Percentiles rank a stretch among this genome's conserved stretches.
These are phyloP conservation scores for Poronia punctata DNA, from an alignment of 495 filamentous ascomycete species.

Conservation along the genomic window DNA sequence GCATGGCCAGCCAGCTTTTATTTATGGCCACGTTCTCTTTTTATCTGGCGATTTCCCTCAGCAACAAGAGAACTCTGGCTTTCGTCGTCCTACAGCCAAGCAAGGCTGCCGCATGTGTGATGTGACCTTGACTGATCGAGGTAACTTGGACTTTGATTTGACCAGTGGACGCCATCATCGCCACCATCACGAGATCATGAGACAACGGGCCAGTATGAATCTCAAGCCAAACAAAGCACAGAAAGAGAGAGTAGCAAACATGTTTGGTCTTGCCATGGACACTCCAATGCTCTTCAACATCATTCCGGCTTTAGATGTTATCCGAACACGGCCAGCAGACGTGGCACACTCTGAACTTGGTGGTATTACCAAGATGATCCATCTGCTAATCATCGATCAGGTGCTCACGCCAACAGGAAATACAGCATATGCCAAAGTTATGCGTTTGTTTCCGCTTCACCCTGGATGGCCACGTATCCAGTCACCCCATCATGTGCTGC, in stretches of 20 bases:
- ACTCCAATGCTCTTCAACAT: neutral
- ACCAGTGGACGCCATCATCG: neutral
- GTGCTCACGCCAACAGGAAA: neutral
- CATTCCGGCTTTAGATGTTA: neutral
- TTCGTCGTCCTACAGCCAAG: slow-evolving; percentile 1
- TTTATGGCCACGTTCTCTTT: neutral
- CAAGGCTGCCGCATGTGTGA: slow-evolving; percentile 6
- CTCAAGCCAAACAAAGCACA: neutral
- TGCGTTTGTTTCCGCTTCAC: neutral
- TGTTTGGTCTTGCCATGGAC: neutral
- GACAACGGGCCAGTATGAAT: neutral
- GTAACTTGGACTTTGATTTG: slow-evolving; percentile 1
- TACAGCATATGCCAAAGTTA: neutral
- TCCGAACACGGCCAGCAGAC: neutral
- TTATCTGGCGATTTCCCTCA: slow-evolving; percentile 2
- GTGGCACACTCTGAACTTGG: slow-evolving; percentile 1
- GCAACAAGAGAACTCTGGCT: slow-evolving; percentile 2
- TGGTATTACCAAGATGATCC: slow-evolving; percentile 2
- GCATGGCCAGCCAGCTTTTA: neutral
- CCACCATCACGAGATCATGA: slow-evolving; percentile 1
- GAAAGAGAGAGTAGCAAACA: neutral
- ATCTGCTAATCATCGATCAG: slow-evolving; percentile 1
- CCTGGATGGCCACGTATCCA: neutral
- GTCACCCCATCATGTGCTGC: slow-evolving; percentile 1
- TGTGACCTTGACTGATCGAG: neutral